Evolutionary conservation across 2,329 filamentous ascomycete genomes (phyloP), one percentile per base, ranked within the genome.

Genomic region (Metarhizium brunneum): DNA sequence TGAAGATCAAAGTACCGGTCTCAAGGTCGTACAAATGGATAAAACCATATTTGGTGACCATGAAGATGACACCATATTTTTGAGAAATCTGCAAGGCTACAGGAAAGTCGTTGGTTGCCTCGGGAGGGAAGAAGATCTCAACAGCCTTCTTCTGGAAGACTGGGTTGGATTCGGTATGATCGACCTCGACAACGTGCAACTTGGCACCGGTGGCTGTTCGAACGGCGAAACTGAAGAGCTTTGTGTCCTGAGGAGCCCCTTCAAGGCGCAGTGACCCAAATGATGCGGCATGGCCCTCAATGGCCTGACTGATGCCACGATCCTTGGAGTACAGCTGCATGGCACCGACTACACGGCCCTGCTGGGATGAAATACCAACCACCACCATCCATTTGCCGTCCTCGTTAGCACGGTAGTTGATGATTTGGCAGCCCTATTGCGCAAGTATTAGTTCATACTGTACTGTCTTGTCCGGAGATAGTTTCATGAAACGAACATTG

Each of bases 301-400:
- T 97, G 59, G 92, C 87, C 73, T 99, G 95, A 74, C 92, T 97
- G 70, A 99, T 96, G 54, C 92, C 92, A 62, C 94, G 87, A 65
- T 96, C 92, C 70, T 87, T 91, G 57, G 94, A 97, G 75, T 96
- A 97, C 40, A 99, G 83, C 74, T 99, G 95, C 87, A 99, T 94
- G 60, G 90, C 89, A 62, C 94, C 94, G 47, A 95, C 92, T 47
- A 99, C 92, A 59, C 94, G 90, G 56, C 92, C 92, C 69, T 92
- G 86, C 68, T 95, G 88, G 70, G 92, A 90, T 57, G 92, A 92
- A 65, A 99, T 99, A 66, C 94, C 94, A 57, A 99, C 91, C 56
- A 96, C 86, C 35, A 95, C 92, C 86, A 95, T 95, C 94, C 94
- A 99, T 75, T 96, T 96, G 70, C 91, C 90, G 62, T 99, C 92